A percentile compares a stretch with the other conserved stretches of the same genome.
These are phyloP conservation scores for Dendrocalamus latiflorus DNA, from an alignment of 202 grass and related monocot genomes.

Conservation along the genomic window DNA sequence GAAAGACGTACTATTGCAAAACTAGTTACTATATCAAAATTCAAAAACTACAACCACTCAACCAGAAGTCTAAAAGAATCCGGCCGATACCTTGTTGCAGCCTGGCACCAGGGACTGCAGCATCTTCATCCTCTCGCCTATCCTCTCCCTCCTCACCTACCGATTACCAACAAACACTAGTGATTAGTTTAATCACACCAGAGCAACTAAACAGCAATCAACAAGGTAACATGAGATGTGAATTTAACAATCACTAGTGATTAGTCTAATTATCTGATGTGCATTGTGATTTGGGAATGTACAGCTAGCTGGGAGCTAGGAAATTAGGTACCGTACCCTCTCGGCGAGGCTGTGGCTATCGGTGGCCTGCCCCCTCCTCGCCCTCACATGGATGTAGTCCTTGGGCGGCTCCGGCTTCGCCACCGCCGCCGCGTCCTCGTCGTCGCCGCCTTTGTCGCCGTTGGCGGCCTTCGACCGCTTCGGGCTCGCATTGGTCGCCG, in stretches of 20 bases:
- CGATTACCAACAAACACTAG: background rate
- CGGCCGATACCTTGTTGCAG: conserved; percentile 62
- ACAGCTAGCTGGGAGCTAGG: too few species aligned
- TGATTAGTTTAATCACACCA: background rate
- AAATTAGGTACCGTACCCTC: too few species aligned
- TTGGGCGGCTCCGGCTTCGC: conserved; percentile 43
- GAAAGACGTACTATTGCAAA: too few species aligned
- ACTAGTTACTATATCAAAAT: too few species aligned
- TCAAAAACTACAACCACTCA: too few species aligned
- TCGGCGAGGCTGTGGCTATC: too few species aligned
- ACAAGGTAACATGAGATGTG: background rate
- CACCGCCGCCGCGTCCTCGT: background rate
- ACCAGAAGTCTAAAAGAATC: too few species aligned
- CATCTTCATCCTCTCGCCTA: conserved; percentile 81
- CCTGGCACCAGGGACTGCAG: conserved; percentile 75
- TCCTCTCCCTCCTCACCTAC: conserved; percentile 69
- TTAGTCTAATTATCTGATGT: background rate
- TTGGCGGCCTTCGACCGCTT: conserved; percentile 32
- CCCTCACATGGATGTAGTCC: conserved; percentile 86
- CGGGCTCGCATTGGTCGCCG: conserved; percentile 24
- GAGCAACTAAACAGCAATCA: background rate
- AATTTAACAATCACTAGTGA: background rate
- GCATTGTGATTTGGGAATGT: background rate
- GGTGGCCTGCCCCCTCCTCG: conserved; percentile 82
- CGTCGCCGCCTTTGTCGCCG: too few species aligned